Base-by-base conservation (phyloP, 768 basidiomycete species). In the Imleria badia region DNA sequence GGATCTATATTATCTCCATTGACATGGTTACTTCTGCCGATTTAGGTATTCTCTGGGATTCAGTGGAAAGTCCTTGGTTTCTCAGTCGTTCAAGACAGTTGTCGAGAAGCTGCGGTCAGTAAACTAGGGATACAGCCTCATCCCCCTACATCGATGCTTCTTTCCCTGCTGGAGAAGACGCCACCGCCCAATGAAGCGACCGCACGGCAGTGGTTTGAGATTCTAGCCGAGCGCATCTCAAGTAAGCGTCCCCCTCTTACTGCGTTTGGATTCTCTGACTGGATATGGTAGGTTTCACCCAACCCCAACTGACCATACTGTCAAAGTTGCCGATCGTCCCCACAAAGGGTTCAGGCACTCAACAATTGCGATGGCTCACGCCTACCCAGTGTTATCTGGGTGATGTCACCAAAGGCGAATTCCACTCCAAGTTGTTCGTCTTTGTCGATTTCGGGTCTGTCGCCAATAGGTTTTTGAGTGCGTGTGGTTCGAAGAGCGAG, bases 371-470 rank as follows among this genome's bases (percentile, higher is more conserved):
- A 45, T 84, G 76, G 76, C 66, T 87, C 23, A 68, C 79, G 23
- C 89, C 89, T 10, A 74, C 66, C 4, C 85, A 86, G 51, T 93
- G 91, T 60, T 91, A 86, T 65, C 79, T 94, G 52, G 81, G 79
- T 4, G 74, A 77, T 29, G 73, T 77, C 47, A 69, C 75, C 17
- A 73, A 76, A 23, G 79, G 80, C 23, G 77, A 80, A 34, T 83
- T 93, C 38, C 88, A 91, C 64, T 87, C 87, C 4, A 86, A 87
- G 59, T 73, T 96, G 2, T 97, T 98, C 65, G 79, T 82, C 33
- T 97, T 94, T 62, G 84, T 98, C 46, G 86, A 96, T 67, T 97
- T 96, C 66, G 95, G 94, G 3, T 66, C 78, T 2, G 74, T 78
- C 6, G 96, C 89, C 23, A 96, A 94, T 60, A 76, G 80, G 5